Evolutionary conservation across 768 basidiomycete species (phyloP).

Genomic region (Russula olivacea): DNA sequence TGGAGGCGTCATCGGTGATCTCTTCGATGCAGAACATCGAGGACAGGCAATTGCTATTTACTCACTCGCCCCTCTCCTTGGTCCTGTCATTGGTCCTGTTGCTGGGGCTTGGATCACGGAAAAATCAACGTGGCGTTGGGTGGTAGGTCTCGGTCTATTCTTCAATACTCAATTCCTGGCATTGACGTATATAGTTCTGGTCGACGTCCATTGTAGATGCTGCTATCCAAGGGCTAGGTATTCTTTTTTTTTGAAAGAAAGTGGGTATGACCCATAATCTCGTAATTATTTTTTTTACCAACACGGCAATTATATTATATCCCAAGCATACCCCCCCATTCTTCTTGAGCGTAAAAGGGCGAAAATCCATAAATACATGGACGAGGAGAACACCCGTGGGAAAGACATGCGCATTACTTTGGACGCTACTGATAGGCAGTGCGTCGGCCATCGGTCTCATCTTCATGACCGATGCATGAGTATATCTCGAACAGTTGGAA

Average conservation of each 20-base stretch:
- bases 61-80: constrained; percentile 38
- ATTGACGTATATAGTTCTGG: constrained; percentile 47
- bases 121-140: constrained; percentile 62
- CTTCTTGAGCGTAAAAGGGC: constrained; percentile 48
- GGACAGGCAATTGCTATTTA: constrained; percentile 62
- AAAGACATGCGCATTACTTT: constrained; percentile 44
- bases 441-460: constrained; percentile 26
- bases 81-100: constrained; percentile 60
- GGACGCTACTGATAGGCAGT: constrained; percentile 41
- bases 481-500: constrained; percentile 40
- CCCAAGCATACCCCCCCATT: constrained; percentile 31
- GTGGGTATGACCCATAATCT: constrained; percentile 34
- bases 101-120: constrained; percentile 64
- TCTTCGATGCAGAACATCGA: constrained; percentile 58
- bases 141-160: constrained; percentile 36
- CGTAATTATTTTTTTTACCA: neutral
- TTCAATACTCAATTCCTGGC: neutral
- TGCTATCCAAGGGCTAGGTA: constrained; percentile 49
- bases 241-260: constrained; percentile 56
- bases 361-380: constrained; percentile 39
- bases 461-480: neutral
- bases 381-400: constrained; percentile 40
- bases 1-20: constrained; percentile 49
- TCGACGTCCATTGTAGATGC: constrained; percentile 56
- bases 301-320: neutral